Evolutionary conservation across 1,139 yeast genomes (phyloP).

Genomic region (Suhomyces maxii): DNA sequence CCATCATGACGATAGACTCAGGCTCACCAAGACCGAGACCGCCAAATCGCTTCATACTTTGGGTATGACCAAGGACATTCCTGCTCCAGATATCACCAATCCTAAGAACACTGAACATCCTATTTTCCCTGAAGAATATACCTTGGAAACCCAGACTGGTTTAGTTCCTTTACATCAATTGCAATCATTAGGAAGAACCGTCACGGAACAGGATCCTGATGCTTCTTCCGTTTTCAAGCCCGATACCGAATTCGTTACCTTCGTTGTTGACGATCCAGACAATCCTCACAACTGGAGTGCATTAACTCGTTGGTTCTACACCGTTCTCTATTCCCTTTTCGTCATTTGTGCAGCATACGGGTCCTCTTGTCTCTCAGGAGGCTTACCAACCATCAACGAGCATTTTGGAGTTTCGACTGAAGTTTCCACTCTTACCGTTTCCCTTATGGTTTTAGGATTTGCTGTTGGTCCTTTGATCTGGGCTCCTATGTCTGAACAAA

Average conservation of each 20-base stretch:
- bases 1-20: background rate
- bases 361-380: conserved; percentile 87
- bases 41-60: conserved; percentile 61
- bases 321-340: conserved; percentile 61
- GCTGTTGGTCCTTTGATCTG: conserved; percentile 85
- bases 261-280: conserved; percentile 71
- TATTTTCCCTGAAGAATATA: conserved; percentile 89
- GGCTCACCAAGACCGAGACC: conserved; percentile 58
- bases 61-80: conserved; percentile 56
- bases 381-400: conserved; percentile 62
- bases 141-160: conserved; percentile 83
- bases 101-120: conserved; percentile 50
- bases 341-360: conserved; percentile 91
- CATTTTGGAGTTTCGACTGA: conserved; percentile 69
- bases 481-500: conserved; percentile 87
- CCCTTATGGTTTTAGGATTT: conserved; percentile 87
- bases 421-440: conserved; percentile 76
- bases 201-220: conserved; percentile 6
- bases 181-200: conserved; percentile 61
- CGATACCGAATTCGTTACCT: conserved; percentile 80
- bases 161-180: conserved; percentile 77
- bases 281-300: conserved; percentile 85
- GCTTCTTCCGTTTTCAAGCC: conserved; percentile 45
- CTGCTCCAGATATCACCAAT: conserved; percentile 64
- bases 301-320: conserved; percentile 61